Base-by-base conservation (phyloP, 2,329 filamentous ascomycete genomes). In the Stemphylium beticola region DNA sequence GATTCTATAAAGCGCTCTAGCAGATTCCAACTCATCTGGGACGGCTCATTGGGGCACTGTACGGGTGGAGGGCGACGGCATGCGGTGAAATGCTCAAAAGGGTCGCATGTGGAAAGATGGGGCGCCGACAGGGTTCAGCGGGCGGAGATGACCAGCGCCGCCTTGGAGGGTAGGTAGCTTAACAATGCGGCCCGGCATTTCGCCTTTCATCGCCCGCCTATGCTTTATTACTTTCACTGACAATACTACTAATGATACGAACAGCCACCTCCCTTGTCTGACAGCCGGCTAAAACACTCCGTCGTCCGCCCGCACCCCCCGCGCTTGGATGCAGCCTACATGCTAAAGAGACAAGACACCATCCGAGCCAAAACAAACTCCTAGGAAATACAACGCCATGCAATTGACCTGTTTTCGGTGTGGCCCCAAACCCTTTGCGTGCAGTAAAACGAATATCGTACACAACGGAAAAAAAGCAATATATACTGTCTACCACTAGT, bases 1-100 rank as follows among this genome's bases (percentile, higher is more conserved):
- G 89, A 92, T 84, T 93, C 90, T 82, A 95, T 87, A 85, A 93
- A 93, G 78, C 91, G 87, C 83, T 91, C 89, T 76, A 95, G 85
- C 81, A 95, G 83, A 82, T 93, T 89, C 90, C 90, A 93, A 79
- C 79, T 81, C 80, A 82, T 82, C 71, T 69, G 72, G 71, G 67
- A 68, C 72, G 71, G 70, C 63, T 73, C 72, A 74, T 75, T 73
- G 70, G 70, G 68, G 66, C 66, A 64, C 51, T 37, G 53, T 34
- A 61, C 44, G 57, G 55, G 61, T 46, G 52, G 63, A 42, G 52
- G 53, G 53, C 49, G 53, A 48, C 57, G 46, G 45, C 51, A 54
- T 57, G 45, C 26, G 44, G 49, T 54, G 43, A 53, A 53, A 53
- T 52, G 48, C 56, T 65, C 59, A 52, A 65, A 64, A 60, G 58